Percentiles rank a stretch among this genome's conserved stretches.
These are phyloP conservation scores for Phyllosticta citribraziliensis DNA, from an alignment of 2,329 filamentous ascomycete genomes.

Conservation along the genomic window DNA sequence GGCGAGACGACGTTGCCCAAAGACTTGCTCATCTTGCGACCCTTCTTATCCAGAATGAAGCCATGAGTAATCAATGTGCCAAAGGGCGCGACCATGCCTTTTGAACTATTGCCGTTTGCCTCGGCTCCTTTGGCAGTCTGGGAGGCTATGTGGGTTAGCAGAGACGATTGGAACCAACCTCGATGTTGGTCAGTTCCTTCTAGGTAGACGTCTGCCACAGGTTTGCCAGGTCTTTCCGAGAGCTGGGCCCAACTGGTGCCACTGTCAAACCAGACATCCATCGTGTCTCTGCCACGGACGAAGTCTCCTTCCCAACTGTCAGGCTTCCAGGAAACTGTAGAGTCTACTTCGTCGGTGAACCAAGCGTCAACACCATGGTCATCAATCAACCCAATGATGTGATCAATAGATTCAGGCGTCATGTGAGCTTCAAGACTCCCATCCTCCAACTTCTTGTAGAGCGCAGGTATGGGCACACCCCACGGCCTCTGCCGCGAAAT, in stretches of 20 bases:
- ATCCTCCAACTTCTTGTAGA: constrained; percentile 56
- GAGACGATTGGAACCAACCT: constrained; percentile 95
- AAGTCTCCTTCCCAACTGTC: constrained; percentile 52
- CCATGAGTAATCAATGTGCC: constrained; percentile 88
- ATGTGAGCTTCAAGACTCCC: constrained; percentile 61
- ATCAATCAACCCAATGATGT: constrained; percentile 72
- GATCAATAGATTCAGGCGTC: constrained; percentile 66
- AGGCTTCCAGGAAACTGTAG: constrained; percentile 71
- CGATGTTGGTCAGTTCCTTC: constrained; percentile 95
- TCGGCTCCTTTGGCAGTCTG: constrained; percentile 26
- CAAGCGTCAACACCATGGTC: constrained; percentile 79
- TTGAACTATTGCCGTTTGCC: constrained; percentile 13
- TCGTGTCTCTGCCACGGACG: constrained; percentile 78
- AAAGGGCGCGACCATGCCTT: constrained; percentile 56
- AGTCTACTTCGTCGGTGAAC: constrained; percentile 69
- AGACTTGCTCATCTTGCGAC: constrained; percentile 99
- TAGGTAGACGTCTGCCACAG: constrained; percentile 74
- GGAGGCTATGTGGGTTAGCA: constrained; percentile 73
- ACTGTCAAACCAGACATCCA: constrained; percentile 99
- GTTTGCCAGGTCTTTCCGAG: constrained; percentile 20
- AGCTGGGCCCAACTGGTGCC: constrained; percentile 75
- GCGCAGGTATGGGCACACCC: constrained; percentile 90
- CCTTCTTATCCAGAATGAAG: constrained; percentile 78
- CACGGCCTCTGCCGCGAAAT: constrained; percentile 92
- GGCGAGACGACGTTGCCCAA: constrained; percentile 81